Base-by-base conservation (phyloP, 140 eudicot species). In the Ambrosia hybrid region DNA sequence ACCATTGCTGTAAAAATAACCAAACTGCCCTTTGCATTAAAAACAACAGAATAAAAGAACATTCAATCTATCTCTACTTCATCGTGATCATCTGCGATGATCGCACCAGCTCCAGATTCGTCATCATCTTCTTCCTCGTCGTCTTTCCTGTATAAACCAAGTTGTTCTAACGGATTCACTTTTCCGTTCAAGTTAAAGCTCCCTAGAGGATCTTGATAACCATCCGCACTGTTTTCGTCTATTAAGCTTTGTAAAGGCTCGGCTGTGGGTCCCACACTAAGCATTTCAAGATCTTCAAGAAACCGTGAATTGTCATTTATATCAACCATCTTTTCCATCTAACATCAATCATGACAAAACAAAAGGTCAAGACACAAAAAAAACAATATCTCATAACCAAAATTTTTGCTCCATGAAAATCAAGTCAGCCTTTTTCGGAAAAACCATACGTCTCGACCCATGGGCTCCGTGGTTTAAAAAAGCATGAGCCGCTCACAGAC, bases 281-380 rank as follows among this genome's bases (percentile, higher is more conserved):
- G 83, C 90, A 94, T 83, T 76, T 86, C 96, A 9, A 94, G 76
- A 67, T 88, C 99, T 78, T 88, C 96, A 80, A 94, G 73, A 75
- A 88, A 88, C 79, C 53, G 87, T 61, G 85, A 66, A 53, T 78
- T 88, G 80, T 86, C 97, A 70, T 87, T 79, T 16, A 94, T 90
- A 41, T 94, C 96, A 3, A 90, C 99, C n/a, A 94, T 88, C 83
- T 90, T 94, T 74, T 94, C 99, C 97, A 94, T 91, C 99, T 94
- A 73, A 11, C 41, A 58, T 12, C 9, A 17, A 63, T 6, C 15
- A 1, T 9, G 57, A 30, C 34, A 30, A 0, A 1, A 1, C 51
- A 64, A 6, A n/a, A 57, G 33, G 26, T 21, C 26, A 21, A 21
- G 1, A 21, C 26, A 21, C 26, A 21, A 21, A 21, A 21, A 21